Base-by-base conservation (phyloP, 1,284 basidiomycete genomes). In the Pisolithus thermaeus region DNA sequence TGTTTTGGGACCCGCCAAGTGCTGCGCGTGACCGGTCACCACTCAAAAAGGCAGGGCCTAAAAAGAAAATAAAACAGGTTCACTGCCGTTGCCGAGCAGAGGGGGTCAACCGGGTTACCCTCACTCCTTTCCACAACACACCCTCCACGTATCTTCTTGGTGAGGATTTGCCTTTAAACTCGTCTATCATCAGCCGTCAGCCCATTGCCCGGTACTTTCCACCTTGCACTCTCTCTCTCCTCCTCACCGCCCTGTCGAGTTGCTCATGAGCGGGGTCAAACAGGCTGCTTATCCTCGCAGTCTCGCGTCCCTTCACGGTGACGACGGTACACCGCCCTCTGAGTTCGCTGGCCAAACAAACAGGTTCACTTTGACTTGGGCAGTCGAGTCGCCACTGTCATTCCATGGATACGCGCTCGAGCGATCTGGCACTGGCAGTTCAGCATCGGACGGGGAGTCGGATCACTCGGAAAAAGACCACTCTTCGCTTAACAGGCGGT, bases 291-390 rank as follows among this genome's bases (percentile, higher is more conserved):
- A 65, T 52, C 55, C 50, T 40, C 65, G 67, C 50, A 61, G 57
- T 52, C 61, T 53, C 11, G 46, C 36, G 16, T 54, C 52, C 16
- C 22, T 50, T 41, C 57, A 65, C 32, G 2, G 12, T 28, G 63
- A 64, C 30, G 66, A 71, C 51, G 65, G 68, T 37, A 54, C 64
- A 11, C 62, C 72, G 38, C 53, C 73, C 2, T 66, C 74, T 23
- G 75, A 79, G 51, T 61, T 73, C 9, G 66, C 70, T 45, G 59
- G 70, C 25, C 64, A 70, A 27, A 27, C 25, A 35, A 75, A 60
- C 67, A 79, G 77, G 63, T 80, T 79, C 59, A 72, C 70, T 9
- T 64, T 80, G 49, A 73, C 77, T 22, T 79, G 75, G 76, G 70
- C 77, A 36, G 61, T 66, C 27, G 76, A 77, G 35, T 62, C 69